Percentiles rank a stretch among this genome's conserved stretches.
These are phyloP conservation scores for Carallia pectinifolia DNA, from an alignment of 345 rosid genomes.

Conservation along the genomic window DNA sequence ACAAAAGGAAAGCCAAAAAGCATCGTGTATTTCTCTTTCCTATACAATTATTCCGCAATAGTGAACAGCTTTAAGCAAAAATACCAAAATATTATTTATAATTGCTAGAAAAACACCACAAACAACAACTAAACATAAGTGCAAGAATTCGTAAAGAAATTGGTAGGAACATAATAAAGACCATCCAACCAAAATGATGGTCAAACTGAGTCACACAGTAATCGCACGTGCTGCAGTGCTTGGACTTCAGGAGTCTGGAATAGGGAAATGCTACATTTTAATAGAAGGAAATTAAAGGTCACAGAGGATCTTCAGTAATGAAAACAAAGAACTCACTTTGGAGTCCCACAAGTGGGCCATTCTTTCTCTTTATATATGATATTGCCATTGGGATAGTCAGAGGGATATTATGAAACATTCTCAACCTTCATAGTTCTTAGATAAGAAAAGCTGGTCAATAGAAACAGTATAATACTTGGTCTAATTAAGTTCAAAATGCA, in stretches of 20 bases:
- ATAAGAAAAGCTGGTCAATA: conserved; percentile 83
- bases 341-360: conserved; percentile 74
- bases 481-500: background rate
- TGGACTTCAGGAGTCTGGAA: conserved; percentile 84
- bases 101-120: background rate
- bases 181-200: conserved; percentile 99
- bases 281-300: background rate
- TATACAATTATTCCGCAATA: conserved; percentile 82
- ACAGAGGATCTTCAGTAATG: background rate
- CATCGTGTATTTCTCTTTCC: conserved; percentile 83
- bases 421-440: conserved; percentile 70
- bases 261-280: conserved; percentile 11
- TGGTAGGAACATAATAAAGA: conserved; percentile 23
- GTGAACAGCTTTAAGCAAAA: conserved; percentile 10
- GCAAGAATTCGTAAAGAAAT: background rate
- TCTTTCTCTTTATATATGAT: conserved; percentile 68
- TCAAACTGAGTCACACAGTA: conserved; percentile 93
- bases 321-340: conserved; percentile 52
- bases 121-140: background rate
- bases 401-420: conserved; percentile 58
- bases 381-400: conserved; percentile 79
- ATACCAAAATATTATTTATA: too few relatives aligned
- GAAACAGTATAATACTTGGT: conserved; percentile 45
- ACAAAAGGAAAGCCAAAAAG: conserved; percentile 89
- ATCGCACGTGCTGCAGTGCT: conserved; percentile 85